Evolutionary conservation across 1,139 yeast species (phyloP), one percentile per base, ranked within the genome.

Genomic region (Debaryomycetaceae sp.): DNA sequence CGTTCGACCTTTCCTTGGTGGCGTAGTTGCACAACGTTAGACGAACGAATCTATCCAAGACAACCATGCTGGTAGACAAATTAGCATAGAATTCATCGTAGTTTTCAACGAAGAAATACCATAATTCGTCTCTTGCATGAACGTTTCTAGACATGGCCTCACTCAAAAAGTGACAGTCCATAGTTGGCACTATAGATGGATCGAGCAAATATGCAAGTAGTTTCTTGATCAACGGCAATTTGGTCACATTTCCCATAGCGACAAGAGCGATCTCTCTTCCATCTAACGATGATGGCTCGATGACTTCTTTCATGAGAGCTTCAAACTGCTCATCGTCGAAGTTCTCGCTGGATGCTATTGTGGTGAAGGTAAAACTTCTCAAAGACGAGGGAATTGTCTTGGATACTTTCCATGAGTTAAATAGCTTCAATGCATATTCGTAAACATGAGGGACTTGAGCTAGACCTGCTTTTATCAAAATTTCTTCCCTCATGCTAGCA

Each of bases 81-180:
- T 75, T 62, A 34, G 60, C 59, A 57, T 75, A 70, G 43, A 84
- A 62, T 6, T 56, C 64, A 34, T 63, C 69, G 69, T 84, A 85
- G 58, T 84, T 76, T 4, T 60, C 60, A 53, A 76, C 72, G 61
- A 86, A 69, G 54, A 68, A 84, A 2, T 65, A 55, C 86, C 89
- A 83, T 53, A 82, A 75, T 27, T 56, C 54, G 43, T 66, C 66
- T 45, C 83, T 78, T 1, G 83, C 72, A 4, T 57, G 59, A 7
- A 75, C 60, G 58, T 84, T 86, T 13, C 66, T 57, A 6, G 84
- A 73, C 40, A 85, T 65, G 17, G 83, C 68, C 13, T 65, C 65
- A 1, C 81, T 76, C 47, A 84, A 65, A 57, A 77, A 83, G 56
- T 83, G 86, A 24, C 80, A 72, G 59, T 87, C 89, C 87, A 87